Base-by-base conservation (phyloP, 2,329 filamentous ascomycete genomes). In the Sporothrix pseudoabietina region DNA sequence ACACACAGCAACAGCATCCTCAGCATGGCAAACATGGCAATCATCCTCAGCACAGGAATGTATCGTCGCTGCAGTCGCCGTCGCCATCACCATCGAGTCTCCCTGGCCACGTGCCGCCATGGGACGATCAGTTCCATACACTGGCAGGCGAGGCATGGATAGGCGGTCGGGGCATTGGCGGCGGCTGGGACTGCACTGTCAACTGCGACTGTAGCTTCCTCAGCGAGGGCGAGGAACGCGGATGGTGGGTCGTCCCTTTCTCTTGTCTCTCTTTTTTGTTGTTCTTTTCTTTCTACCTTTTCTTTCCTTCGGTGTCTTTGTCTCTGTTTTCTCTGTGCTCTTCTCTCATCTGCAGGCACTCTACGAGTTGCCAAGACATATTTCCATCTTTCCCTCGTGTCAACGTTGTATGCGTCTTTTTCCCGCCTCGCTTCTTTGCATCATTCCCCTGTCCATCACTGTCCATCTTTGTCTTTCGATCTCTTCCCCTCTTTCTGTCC, bases 111-210 rank as follows among this genome's bases (percentile, higher is more conserved):
- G 54, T 44, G 69, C 74, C 69, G 68, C 71, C 74, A 14, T 76
- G 76, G 76, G 76, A 76, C 55, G 75, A 77, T 52, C 68, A 59
- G 12, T 47, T 55, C 12, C 49, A 69, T 59, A 75, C 74, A 39
- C 69, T 77, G 69, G 61, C 68, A 0, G 30, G 52, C 16, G 72
- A 74, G 66, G 79, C 82, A 5, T 93, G 90, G 91, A 86, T 82
- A 76, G 82, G 81, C 74, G 88, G 87, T 0, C 85, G 82, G 30
- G 91, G 91, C 26, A 87, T 94, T 54, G 85, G 86, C 35, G 94
- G 93, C 52, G 91, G 91, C 39, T 99, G 95, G 95, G 86, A 89
- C 55, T 94, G 94, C 79, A 87, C 89, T 74, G 80, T 88, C 71
- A 95, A 97, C 82, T 94, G 94, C 19, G 93, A 85, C 74, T 78